Evolutionary conservation across 2,329 filamentous ascomycete genomes (phyloP).

Genomic region (Monosporascus ibericus): DNA sequence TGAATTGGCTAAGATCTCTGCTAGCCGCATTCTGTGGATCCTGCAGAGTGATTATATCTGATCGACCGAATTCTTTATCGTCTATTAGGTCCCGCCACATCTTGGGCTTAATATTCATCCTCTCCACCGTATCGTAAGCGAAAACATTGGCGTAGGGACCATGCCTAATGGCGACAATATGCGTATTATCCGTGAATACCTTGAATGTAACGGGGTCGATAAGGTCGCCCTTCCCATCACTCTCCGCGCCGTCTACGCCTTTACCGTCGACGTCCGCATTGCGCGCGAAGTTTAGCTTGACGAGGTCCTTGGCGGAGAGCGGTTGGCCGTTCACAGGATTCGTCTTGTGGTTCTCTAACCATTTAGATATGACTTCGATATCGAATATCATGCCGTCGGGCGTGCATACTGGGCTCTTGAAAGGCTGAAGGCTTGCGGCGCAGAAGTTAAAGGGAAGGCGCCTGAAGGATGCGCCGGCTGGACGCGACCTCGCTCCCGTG

Average conservation of each 20-base stretch:
- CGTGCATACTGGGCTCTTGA: slow-evolving; percentile 91
- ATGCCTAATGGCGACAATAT: slow-evolving; percentile 81
- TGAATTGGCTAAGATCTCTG: slow-evolving; percentile 80
- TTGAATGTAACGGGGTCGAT: slow-evolving; percentile 98
- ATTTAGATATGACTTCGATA: slow-evolving; percentile 85
- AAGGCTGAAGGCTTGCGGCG: slow-evolving; percentile 90
- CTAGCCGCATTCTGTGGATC: slow-evolving; percentile 86
- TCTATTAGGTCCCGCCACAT: slow-evolving; percentile 89
- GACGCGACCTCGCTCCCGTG: slow-evolving; percentile 54
- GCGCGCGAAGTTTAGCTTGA: slow-evolving; percentile 85
- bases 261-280: slow-evolving; percentile 65
- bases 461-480: slow-evolving; percentile 64
- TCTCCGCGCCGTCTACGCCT: slow-evolving; percentile 33
- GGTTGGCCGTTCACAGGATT: slow-evolving; percentile 83
- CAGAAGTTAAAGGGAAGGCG: slow-evolving; percentile 97
- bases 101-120: slow-evolving; percentile 94
- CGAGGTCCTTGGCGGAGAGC: slow-evolving; percentile 73
- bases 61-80: slow-evolving; percentile 78
- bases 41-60: slow-evolving; percentile 93
- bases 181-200: slow-evolving; percentile 95
- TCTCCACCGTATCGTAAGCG: slow-evolving; percentile 89
- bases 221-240: slow-evolving; percentile 65
- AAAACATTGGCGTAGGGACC: slow-evolving; percentile 89
- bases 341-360: slow-evolving; percentile 89
- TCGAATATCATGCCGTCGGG: slow-evolving; percentile 85